Percentiles rank a stretch among this genome's conserved stretches.
These are phyloP conservation scores for Sclerotinia subarctica DNA, from an alignment of 2,329 filamentous ascomycete species.

Conservation along the genomic window DNA sequence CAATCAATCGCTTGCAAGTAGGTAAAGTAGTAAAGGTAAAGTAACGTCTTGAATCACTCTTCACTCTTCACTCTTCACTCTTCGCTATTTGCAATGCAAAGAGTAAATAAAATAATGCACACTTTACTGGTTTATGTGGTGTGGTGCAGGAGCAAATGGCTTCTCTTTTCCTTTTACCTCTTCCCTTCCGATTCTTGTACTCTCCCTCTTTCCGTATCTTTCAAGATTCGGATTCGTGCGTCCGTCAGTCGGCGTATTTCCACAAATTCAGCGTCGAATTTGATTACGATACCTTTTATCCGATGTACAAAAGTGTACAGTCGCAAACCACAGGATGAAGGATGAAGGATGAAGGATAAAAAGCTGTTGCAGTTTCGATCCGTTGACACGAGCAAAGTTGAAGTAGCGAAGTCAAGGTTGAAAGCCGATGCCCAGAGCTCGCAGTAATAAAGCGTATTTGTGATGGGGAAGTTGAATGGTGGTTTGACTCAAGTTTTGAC, in stretches of 20 bases:
- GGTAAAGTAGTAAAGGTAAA: not conserved
- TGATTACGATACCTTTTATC: not conserved
- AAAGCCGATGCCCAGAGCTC: not conserved
- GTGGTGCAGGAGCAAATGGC: not conserved
- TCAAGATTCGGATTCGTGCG: constrained; percentile 20
- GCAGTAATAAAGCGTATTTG: not conserved
- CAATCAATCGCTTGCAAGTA: constrained; percentile 7
- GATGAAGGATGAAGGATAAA: not conserved
- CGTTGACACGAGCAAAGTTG: not conserved
- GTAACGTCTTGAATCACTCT: not conserved
- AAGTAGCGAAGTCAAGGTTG: not conserved
- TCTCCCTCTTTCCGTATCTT: constrained; percentile 19
- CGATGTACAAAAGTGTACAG: not conserved
- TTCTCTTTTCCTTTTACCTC: constrained; percentile 1
- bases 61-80: not conserved
- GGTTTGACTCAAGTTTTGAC: constrained; percentile 11
- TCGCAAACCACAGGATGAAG: not conserved
- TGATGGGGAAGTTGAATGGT: not conserved
- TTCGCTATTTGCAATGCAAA: not conserved
- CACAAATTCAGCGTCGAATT: not conserved
- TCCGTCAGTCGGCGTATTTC: constrained; percentile 10
- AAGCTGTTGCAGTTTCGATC: not conserved
- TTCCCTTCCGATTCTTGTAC: constrained; percentile 23
- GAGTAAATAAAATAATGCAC: not conserved
- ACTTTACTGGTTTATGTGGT: not conserved